Evolutionary conservation across 1,139 yeast genomes (phyloP).

Genomic region (Saccharomyces hybrid): DNA sequence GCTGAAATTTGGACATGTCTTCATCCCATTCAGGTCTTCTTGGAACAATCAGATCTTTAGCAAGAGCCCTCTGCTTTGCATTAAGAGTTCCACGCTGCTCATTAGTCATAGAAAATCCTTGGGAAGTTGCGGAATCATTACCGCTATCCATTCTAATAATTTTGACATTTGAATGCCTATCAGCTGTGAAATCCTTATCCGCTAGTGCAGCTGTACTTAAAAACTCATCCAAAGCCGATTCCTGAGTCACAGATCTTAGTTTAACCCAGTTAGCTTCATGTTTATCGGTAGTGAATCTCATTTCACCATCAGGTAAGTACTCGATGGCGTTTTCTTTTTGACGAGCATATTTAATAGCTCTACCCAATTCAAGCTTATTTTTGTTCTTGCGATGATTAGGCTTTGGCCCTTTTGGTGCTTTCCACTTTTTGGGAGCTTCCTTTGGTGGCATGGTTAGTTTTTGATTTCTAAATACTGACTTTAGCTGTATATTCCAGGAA

Average conservation of each 20-base stretch:
- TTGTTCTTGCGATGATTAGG: slow-evolving; percentile 79
- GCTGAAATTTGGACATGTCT: slow-evolving; percentile 62
- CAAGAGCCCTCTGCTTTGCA: slow-evolving; percentile 64
- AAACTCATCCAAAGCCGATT: slow-evolving; percentile 88
- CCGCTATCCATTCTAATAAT: slow-evolving; percentile 72
- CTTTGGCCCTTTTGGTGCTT: slow-evolving; percentile 85
- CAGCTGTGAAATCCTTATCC: slow-evolving; percentile 94
- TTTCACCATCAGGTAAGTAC: slow-evolving; percentile 75
- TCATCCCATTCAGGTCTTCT: slow-evolving; percentile 84
- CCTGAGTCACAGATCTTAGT: slow-evolving; percentile 89
- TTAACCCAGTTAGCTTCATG: slow-evolving; percentile 90
- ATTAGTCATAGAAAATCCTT: slow-evolving; percentile 51
- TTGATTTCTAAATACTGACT: not conserved
- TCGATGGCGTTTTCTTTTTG: slow-evolving; percentile 61
- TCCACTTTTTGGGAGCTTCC: slow-evolving; percentile 46
- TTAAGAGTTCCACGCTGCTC: slow-evolving; percentile 62
- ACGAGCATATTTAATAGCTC: slow-evolving; percentile 76
- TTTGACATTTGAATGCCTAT: slow-evolving; percentile 72
- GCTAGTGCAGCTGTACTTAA: slow-evolving; percentile 92
- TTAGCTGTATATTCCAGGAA: not conserved
- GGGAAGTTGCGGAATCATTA: slow-evolving; percentile 35
- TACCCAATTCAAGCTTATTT: slow-evolving; percentile 78
- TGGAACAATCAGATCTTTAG: slow-evolving; percentile 80
- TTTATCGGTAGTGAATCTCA: slow-evolving; percentile 75
- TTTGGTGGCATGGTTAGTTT: slow-evolving; percentile 37